Evolutionary conservation across 352 stramenopile species (phyloP).

Genomic region (Saprolegnia diclina): DNA sequence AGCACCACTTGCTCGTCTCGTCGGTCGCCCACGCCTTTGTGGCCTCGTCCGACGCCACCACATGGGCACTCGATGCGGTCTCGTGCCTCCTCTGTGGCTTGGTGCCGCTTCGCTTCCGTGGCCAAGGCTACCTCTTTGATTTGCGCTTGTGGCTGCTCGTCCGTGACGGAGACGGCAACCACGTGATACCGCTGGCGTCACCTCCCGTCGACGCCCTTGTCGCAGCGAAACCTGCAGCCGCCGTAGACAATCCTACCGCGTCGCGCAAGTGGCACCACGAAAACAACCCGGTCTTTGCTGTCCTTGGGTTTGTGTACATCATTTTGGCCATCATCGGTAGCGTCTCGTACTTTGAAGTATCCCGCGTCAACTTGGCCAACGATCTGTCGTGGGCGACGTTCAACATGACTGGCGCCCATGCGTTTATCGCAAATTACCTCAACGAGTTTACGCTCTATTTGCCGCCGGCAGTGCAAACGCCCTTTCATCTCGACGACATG

Average conservation of each 20-base stretch:
- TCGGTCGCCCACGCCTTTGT: neutral
- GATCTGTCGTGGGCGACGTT: conserved; percentile 20
- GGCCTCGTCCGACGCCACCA: neutral
- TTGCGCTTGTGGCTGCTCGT: neutral
- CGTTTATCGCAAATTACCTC: conserved; percentile 5
- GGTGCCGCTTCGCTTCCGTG: neutral
- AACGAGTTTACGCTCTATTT: neutral
- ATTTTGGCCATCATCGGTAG: neutral
- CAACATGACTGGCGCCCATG: conserved; percentile 13
- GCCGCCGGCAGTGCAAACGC: neutral
- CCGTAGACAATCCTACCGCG: neutral
- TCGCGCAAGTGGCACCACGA: neutral
- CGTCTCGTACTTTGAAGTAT: conserved; percentile 18
- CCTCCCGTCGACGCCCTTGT: neutral
- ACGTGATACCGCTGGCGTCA: neutral
- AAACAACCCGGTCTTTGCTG: neutral
- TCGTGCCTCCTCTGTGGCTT: neutral
- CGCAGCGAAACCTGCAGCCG: no score
- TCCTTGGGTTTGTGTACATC: neutral
- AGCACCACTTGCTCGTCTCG: neutral
- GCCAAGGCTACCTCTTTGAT: neutral
- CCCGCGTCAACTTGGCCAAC: conserved; percentile 18
- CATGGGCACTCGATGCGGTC: neutral
- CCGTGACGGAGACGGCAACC: neutral
- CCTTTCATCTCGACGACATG: neutral